These are phyloP conservation scores for Smittium culicis DNA, from an alignment of 371 early-diverging fungal species.

Conservation along the genomic window DNA sequence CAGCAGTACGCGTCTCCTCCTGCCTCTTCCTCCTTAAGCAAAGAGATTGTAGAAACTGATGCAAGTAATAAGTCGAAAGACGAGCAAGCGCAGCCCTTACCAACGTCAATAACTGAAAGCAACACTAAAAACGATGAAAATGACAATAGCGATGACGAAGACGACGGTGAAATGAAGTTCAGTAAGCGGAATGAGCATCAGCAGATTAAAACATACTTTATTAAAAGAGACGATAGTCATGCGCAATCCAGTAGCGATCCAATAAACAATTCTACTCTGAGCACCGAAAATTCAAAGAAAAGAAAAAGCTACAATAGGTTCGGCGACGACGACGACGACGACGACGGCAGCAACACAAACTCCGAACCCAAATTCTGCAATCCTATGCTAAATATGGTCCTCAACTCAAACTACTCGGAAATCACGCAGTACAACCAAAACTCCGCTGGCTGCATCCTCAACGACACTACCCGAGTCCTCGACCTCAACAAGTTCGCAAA, in stretches of 20 bases:
- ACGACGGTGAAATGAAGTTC: neutral
- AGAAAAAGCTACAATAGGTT: neutral
- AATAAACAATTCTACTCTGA: neutral
- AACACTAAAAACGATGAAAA: neutral
- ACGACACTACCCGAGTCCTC: neutral
- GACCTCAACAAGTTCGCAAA: neutral
- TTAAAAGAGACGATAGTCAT: neutral
- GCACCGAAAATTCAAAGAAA: neutral
- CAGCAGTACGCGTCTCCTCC: neutral
- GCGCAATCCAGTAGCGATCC: neutral
- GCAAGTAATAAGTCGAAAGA: neutral
- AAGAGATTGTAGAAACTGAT: neutral
- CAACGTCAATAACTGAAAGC: neutral
- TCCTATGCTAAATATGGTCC: neutral
- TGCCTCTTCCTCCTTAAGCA: neutral
- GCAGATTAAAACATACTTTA: neutral
- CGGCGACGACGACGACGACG: neutral
- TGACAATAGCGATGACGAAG: neutral
- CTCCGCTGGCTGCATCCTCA: neutral
- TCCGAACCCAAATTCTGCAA: neutral
- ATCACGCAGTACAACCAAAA: neutral
- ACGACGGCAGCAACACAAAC: neutral
- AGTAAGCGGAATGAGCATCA: neutral
- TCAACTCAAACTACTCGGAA: neutral
- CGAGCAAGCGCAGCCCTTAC: neutral